Conservation (phyloP, 2,329 filamentous ascomycete species). For the Aureobasidium zeae region DNA sequence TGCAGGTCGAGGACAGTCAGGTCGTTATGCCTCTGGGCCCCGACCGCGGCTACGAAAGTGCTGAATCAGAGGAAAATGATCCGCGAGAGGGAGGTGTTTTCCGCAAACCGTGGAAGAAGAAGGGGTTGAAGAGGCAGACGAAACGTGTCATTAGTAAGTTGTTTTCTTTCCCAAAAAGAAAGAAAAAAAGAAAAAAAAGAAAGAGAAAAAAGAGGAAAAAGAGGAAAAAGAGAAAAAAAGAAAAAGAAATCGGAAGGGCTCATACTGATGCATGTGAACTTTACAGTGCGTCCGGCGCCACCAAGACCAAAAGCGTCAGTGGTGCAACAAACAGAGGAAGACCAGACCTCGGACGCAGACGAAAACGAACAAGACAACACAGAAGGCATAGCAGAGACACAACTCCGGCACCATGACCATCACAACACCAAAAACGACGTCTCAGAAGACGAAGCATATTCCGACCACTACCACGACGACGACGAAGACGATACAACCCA, state of each 20-base stretch:
- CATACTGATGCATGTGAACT: not conserved
- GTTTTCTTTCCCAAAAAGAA: not conserved
- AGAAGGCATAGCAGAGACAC: constrained; percentile 14
- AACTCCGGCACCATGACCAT: not conserved
- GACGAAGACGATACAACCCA: constrained; percentile 10
- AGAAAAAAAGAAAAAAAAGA: too few relatives aligned
- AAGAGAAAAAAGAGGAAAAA: too few relatives aligned
- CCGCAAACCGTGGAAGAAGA: constrained; percentile 65
- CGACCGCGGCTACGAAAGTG: constrained; percentile 41
- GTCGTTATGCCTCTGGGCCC: constrained; percentile 37
- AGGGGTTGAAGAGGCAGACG: constrained; percentile 72
- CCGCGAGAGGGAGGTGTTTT: constrained; percentile 46
- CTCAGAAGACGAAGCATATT: too few relatives aligned
- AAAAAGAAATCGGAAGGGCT: too few relatives aligned
- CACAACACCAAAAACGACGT: constrained; percentile 2
- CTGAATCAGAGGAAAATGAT: constrained; percentile 46
- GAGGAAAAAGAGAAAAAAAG: too few relatives aligned
- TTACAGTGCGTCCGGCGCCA: constrained; percentile 22
- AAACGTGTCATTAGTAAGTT: constrained; percentile 48
- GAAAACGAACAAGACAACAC: constrained; percentile 9
- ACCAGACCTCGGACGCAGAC: not conserved
- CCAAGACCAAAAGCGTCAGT: constrained; percentile 25
- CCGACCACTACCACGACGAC: not conserved
- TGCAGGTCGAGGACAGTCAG: constrained; percentile 37
- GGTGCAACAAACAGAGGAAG: too few relatives aligned